phyloP scores from a whole-genome alignment of 768 basidiomycete genomes.

The Cubamyces lactineus region DNA sequence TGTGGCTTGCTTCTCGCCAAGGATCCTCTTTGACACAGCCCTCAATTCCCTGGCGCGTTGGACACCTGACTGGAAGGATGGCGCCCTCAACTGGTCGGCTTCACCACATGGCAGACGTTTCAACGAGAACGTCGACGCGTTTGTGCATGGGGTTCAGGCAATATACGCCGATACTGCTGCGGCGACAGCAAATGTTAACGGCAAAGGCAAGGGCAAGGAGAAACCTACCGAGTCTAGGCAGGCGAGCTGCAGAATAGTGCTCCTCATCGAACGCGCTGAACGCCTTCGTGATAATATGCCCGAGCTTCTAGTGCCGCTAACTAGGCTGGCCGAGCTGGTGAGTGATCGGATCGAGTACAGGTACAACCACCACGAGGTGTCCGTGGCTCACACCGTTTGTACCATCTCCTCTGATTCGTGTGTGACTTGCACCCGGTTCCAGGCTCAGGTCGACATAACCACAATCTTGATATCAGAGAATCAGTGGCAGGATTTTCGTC shows the following conservation, averaged over 20 bases:
- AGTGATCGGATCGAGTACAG: conserved; percentile 24
- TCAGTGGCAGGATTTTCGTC: conserved; percentile 75
- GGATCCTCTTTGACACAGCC: conserved; percentile 66
- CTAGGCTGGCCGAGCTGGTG: conserved; percentile 74
- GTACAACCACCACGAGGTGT: neutral
- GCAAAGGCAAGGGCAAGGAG: conserved; percentile 37
- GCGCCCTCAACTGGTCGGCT: conserved; percentile 59
- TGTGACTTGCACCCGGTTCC: neutral
- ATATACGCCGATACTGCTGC: neutral
- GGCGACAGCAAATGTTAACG: neutral
- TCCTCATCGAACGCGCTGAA: conserved; percentile 72
- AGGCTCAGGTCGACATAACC: conserved; percentile 63
- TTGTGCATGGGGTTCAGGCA: conserved; percentile 65
- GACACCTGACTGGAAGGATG: conserved; percentile 60
- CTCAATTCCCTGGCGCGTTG: conserved; percentile 63
- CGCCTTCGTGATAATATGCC: conserved; percentile 62
- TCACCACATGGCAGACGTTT: conserved; percentile 43
- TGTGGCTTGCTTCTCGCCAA: conserved; percentile 60
- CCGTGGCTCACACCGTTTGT: neutral
- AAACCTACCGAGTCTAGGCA: conserved; percentile 32
- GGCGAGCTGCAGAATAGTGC: conserved; percentile 49
- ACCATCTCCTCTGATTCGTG: neutral
- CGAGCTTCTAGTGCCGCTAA: conserved; percentile 69
- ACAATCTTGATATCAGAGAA: conserved; percentile 67
- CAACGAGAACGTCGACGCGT: conserved; percentile 69